Evolutionary conservation across 495 filamentous ascomycete species (phyloP).

Genomic region (Lophiostoma macrostomum): DNA sequence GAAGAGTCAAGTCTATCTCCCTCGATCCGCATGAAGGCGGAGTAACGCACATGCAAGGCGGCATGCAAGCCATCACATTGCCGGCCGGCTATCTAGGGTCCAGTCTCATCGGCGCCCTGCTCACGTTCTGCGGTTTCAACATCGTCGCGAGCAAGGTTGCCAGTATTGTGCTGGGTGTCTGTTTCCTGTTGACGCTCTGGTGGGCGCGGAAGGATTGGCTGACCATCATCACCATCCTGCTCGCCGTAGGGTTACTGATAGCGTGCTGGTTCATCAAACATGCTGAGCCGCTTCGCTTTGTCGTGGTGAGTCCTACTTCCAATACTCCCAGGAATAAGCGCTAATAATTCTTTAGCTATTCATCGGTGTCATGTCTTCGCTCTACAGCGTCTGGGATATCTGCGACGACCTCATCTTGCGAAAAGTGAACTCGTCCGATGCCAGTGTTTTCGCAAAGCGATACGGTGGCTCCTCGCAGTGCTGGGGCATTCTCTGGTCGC

Average conservation of each 20-base stretch:
- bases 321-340: not conserved
- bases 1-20: slow-evolving; percentile 68
- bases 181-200: slow-evolving; percentile 74
- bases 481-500: slow-evolving; percentile 76
- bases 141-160: slow-evolving; percentile 77
- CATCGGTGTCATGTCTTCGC: slow-evolving; percentile 73
- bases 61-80: slow-evolving; percentile 66
- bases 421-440: slow-evolving; percentile 77
- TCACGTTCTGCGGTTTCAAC: slow-evolving; percentile 78
- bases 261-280: slow-evolving; percentile 78
- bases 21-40: slow-evolving; percentile 69
- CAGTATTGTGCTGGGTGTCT: slow-evolving; percentile 66
- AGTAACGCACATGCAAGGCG: slow-evolving; percentile 78
- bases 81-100: slow-evolving; percentile 76
- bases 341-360: slow-evolving; percentile 51
- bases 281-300: slow-evolving; percentile 67
- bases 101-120: slow-evolving; percentile 68
- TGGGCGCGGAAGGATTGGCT: slow-evolving; percentile 77
- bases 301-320: slow-evolving; percentile 49
- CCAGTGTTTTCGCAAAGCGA: slow-evolving; percentile 72
- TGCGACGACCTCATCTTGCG: slow-evolving; percentile 81
- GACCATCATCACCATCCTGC: slow-evolving; percentile 64
- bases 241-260: slow-evolving; percentile 67
- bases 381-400: slow-evolving; percentile 85
- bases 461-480: slow-evolving; percentile 78